These are phyloP conservation scores for Candida xiaguanensis DNA, from an alignment of 805 yeast genomes.

Conservation along the genomic window DNA sequence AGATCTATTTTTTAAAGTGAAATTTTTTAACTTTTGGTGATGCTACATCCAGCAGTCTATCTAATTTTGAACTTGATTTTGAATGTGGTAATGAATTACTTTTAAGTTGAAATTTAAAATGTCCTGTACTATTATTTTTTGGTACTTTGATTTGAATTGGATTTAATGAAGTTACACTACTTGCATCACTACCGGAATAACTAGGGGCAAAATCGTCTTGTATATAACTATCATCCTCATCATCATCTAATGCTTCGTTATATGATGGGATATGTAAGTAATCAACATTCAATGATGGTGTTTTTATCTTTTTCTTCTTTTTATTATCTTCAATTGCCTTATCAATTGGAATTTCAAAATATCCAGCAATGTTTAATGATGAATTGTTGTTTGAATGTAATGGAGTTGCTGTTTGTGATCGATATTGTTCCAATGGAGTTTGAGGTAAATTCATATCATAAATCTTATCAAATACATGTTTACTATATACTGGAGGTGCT, in stretches of 20 bases:
- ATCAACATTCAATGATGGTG: conserved; percentile 17
- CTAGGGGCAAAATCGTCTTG: conserved; percentile 10
- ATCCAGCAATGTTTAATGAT: conserved; percentile 5
- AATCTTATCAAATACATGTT: conserved; percentile 34
- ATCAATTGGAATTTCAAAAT: conserved; percentile 8
- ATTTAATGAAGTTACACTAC: conserved; percentile 1
- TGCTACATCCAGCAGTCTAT: neutral
- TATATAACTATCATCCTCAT: conserved; percentile 14
- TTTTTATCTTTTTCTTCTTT: conserved; percentile 4
- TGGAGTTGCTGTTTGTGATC: conserved; percentile 9
- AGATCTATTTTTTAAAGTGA: neutral
- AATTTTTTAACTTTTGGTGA: conserved; percentile 6
- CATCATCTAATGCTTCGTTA: conserved; percentile 37
- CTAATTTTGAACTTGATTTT: conserved; percentile 2
- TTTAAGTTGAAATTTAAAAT: conserved; percentile 6
- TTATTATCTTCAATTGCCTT: conserved; percentile 3
- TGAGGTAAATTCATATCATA: conserved; percentile 33
- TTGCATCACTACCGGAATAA: conserved; percentile 5
- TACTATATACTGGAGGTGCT: conserved; percentile 44
- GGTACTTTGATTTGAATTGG: conserved; percentile 3
- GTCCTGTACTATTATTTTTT: conserved; percentile 4
- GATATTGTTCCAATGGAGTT: conserved; percentile 35
- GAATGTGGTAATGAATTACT: conserved; percentile 9
- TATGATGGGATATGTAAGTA: conserved; percentile 36
- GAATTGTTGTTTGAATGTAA: conserved; percentile 10